Evolutionary conservation across 2,329 filamentous ascomycete genomes (phyloP).

Genomic region (Tolypocladium paradoxum): DNA sequence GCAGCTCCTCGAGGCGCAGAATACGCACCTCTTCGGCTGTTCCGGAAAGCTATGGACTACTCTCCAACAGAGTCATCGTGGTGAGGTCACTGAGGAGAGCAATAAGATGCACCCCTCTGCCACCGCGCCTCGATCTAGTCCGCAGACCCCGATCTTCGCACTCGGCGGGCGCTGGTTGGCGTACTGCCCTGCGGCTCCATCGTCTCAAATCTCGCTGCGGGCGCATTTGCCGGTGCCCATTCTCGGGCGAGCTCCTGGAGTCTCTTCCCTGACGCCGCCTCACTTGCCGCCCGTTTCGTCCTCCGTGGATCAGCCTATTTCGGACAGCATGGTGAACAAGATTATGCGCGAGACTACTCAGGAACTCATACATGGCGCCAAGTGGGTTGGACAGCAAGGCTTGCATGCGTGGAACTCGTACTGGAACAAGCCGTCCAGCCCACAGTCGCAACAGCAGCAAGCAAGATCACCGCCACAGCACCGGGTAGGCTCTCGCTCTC

Average conservation of each 20-base stretch:
- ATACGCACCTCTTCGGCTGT: constrained; percentile 46
- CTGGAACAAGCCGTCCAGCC: constrained; percentile 49
- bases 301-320: constrained; percentile 60
- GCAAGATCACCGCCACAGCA: constrained; percentile 35
- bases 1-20: constrained; percentile 32
- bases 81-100: constrained; percentile 35
- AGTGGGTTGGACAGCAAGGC: constrained; percentile 68
- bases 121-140: constrained; percentile 27
- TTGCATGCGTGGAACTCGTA: constrained; percentile 71
- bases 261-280: constrained; percentile 54
- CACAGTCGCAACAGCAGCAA: constrained; percentile 17
- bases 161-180: constrained; percentile 67
- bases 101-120: constrained; percentile 27
- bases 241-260: constrained; percentile 43
- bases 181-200: constrained; percentile 62
- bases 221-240: constrained; percentile 50
- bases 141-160: constrained; percentile 55
- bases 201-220: constrained; percentile 58
- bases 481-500: constrained; percentile 34
- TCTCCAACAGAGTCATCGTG: constrained; percentile 51
- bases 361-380: constrained; percentile 62
- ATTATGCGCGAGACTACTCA: constrained; percentile 72
- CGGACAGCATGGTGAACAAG: constrained; percentile 63
- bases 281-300: constrained; percentile 57
- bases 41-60: constrained; percentile 89